These are phyloP conservation scores for Fomitopsis pinicola DNA, from an alignment of 1,284 basidiomycete species.

Conservation along the genomic window DNA sequence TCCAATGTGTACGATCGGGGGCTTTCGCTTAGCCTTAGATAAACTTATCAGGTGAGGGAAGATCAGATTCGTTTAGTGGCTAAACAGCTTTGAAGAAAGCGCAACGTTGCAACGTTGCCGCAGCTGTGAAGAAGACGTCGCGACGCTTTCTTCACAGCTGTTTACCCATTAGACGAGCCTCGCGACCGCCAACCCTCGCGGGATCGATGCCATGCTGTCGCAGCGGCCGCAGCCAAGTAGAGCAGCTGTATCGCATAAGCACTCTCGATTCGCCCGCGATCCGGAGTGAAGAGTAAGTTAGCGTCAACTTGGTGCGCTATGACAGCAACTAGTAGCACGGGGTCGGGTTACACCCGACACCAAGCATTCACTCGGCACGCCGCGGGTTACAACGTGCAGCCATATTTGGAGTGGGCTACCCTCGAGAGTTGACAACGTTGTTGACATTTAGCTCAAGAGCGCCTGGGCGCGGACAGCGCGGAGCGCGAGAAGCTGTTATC, in stretches of 20 bases:
- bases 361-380: background rate
- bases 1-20: background rate
- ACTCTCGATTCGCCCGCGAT: background rate
- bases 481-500: background rate
- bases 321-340: too few species aligned
- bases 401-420: background rate
- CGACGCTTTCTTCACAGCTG: too few species aligned
- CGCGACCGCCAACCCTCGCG: background rate
- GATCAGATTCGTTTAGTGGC: background rate
- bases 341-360: too few species aligned
- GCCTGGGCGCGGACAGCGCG: background rate
- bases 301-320: background rate
- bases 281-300: background rate
- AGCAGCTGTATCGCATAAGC: background rate
- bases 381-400: background rate
- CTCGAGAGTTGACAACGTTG: background rate
- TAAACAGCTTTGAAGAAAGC: background rate
- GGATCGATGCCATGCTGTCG: background rate
- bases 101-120: too few species aligned
- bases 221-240: background rate
- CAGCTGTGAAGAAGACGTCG: background rate
- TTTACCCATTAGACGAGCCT: too few species aligned
- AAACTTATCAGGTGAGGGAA: background rate
- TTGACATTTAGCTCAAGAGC: background rate
- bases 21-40: background rate